These are phyloP conservation scores for Sordaria brevicollis DNA, from an alignment of 495 filamentous ascomycete species.

Conservation along the genomic window DNA sequence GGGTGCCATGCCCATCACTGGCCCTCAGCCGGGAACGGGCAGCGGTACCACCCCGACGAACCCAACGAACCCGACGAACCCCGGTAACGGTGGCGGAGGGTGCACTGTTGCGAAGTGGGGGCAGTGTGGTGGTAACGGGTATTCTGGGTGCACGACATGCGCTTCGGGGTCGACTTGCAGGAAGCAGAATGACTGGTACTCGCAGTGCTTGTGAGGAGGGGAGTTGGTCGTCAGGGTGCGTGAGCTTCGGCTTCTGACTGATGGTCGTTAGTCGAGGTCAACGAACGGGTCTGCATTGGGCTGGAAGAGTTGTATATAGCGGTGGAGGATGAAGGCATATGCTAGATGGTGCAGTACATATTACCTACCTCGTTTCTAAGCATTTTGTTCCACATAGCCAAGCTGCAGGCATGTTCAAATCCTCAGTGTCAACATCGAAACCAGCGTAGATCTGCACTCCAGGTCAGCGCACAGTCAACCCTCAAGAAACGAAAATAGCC, in stretches of 20 bases:
- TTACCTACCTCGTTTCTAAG: neutral
- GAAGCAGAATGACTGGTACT: conserved; percentile 15
- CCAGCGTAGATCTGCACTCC: neutral
- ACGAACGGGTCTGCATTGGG: neutral
- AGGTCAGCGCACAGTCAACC: neutral
- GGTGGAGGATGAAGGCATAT: neutral
- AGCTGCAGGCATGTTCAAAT: neutral
- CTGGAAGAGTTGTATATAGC: neutral
- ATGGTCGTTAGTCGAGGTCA: neutral
- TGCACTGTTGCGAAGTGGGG: conserved; percentile 21
- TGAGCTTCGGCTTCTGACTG: neutral
- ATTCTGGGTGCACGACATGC: conserved; percentile 19
- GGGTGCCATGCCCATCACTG: neutral
- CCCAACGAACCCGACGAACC: conserved; percentile 4
- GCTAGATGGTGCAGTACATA: neutral
- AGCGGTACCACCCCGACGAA: neutral
- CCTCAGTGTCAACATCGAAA: neutral
- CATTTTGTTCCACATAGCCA: no score
- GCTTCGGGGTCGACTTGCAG: conserved; percentile 16
- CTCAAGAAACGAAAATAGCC: neutral
- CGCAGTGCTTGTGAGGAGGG: conserved; percentile 13
- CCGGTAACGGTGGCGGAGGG: conserved; percentile 1
- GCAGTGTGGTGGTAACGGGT: conserved; percentile 29
- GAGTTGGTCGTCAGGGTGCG: neutral
- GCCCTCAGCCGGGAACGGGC: conserved; percentile 11